Evolutionary conservation across 2,329 filamentous ascomycete species (phyloP).

Genomic region (Tympanopsis confertula): DNA sequence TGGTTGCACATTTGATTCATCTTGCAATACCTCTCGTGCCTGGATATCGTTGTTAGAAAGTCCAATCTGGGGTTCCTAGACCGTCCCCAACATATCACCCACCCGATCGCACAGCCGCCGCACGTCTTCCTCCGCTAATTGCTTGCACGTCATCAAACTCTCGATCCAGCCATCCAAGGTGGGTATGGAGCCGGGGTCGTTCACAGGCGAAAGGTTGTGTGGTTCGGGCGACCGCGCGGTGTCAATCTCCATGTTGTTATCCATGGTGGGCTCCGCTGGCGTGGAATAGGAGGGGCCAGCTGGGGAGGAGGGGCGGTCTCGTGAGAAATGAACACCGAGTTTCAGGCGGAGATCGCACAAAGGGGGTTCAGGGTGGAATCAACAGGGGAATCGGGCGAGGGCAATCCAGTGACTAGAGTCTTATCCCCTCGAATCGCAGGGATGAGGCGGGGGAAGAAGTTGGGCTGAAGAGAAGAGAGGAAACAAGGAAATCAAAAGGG

Average conservation of each 20-base stretch:
- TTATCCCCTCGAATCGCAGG: too few species aligned
- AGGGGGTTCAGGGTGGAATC: too few species aligned
- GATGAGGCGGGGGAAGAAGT: too few species aligned
- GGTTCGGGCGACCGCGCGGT: constrained; percentile 1
- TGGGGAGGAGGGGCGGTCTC: constrained; percentile 1
- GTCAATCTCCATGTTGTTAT: constrained; percentile 1
- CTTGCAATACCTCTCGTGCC: constrained; percentile 92
- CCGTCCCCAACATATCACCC: not conserved
- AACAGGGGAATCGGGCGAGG: too few species aligned
- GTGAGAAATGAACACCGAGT: too few species aligned
- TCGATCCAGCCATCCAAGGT: constrained; percentile 1
- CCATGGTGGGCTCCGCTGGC: not conserved
- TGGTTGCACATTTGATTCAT: constrained; percentile 97
- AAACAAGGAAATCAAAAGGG: too few species aligned
- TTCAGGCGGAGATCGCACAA: too few species aligned
- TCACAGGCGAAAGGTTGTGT: not conserved
- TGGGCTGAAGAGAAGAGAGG: too few species aligned
- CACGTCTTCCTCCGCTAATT: not conserved
- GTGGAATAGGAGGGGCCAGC: too few species aligned
- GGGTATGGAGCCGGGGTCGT: not conserved
- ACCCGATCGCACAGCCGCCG: not conserved
- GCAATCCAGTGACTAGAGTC: too few species aligned
- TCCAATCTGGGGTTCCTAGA: not conserved
- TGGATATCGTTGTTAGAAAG: constrained; percentile 24
- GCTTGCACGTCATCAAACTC: constrained; percentile 1